Evolutionary conservation across 495 filamentous ascomycete species (phyloP).

Genomic region (Talaromyces stipitatus): DNA sequence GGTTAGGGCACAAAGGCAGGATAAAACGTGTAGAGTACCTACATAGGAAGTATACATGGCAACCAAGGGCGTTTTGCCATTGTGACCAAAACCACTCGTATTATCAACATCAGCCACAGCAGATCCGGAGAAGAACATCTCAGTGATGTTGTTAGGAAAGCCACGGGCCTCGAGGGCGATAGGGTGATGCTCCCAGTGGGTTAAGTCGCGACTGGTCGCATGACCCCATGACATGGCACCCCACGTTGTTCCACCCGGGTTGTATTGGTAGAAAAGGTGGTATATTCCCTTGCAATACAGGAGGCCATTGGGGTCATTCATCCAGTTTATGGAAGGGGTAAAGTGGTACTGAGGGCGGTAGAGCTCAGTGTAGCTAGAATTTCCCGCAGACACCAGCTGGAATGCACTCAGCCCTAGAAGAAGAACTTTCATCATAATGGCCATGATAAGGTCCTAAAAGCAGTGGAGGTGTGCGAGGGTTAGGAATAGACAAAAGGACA

Average conservation of each 20-base stretch:
- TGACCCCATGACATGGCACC: constrained; percentile 37
- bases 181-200: constrained; percentile 29
- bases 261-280: constrained; percentile 50
- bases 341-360: constrained; percentile 42
- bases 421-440: too few relatives aligned
- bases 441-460: too few relatives aligned
- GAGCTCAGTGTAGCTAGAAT: constrained; percentile 37
- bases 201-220: constrained; percentile 29
- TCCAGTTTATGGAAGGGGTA: constrained; percentile 41
- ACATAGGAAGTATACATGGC: constrained; percentile 50
- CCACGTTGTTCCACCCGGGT: constrained; percentile 29
- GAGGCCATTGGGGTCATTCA: constrained; percentile 54
- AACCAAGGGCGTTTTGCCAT: constrained; percentile 43
- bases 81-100: constrained; percentile 47
- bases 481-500: too few relatives aligned
- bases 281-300: constrained; percentile 39
- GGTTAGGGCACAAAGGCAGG: constrained; percentile 16
- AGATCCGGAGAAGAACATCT: constrained; percentile 46
- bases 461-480: too few relatives aligned
- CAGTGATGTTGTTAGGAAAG: constrained; percentile 34
- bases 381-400: too few relatives aligned
- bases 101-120: constrained; percentile 47
- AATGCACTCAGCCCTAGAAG: too few relatives aligned
- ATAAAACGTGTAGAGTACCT: constrained; percentile 28
- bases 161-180: constrained; percentile 28